These are phyloP conservation scores for Neofusicoccum sp. DNA, from an alignment of 2,329 filamentous ascomycete species.

Conservation along the genomic window DNA sequence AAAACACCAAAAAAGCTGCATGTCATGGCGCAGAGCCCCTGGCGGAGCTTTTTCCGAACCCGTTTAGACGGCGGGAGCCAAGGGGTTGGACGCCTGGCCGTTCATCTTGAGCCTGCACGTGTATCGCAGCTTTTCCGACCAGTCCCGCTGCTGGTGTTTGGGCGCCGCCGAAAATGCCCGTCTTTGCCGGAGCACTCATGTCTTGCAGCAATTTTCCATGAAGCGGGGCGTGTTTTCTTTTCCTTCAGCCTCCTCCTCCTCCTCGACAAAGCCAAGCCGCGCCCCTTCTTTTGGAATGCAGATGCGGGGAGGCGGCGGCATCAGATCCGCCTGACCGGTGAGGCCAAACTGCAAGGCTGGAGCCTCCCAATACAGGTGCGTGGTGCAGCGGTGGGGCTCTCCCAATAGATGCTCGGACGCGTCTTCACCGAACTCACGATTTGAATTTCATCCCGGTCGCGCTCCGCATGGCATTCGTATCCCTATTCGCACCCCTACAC, in stretches of 20 bases:
- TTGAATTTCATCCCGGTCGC: slow-evolving; percentile 11
- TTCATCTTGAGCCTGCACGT: neutral
- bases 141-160: neutral
- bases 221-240: neutral
- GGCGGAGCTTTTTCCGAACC: slow-evolving; percentile 8
- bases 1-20: slow-evolving; percentile 11
- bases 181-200: neutral
- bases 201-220: neutral
- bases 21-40: slow-evolving; percentile 12
- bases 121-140: neutral
- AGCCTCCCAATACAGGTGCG: slow-evolving; percentile 9
- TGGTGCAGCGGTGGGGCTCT: slow-evolving; percentile 10
- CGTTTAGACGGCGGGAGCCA: slow-evolving; percentile 5
- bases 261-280: neutral
- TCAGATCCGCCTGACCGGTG: slow-evolving; percentile 15
- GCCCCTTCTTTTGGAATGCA: neutral
- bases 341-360: neutral
- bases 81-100: slow-evolving; percentile 9
- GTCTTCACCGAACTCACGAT: slow-evolving; percentile 12
- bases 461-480: slow-evolving; percentile 7
- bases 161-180: neutral
- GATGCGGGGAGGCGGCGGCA: slow-evolving; percentile 10
- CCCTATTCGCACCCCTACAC: slow-evolving; percentile 1
- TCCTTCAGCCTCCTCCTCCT: slow-evolving; percentile 5
- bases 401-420: slow-evolving; percentile 11